These are phyloP conservation scores for Blastobotrys arbuscula DNA, from an alignment of 1,139 yeast species.

Conservation along the genomic window DNA sequence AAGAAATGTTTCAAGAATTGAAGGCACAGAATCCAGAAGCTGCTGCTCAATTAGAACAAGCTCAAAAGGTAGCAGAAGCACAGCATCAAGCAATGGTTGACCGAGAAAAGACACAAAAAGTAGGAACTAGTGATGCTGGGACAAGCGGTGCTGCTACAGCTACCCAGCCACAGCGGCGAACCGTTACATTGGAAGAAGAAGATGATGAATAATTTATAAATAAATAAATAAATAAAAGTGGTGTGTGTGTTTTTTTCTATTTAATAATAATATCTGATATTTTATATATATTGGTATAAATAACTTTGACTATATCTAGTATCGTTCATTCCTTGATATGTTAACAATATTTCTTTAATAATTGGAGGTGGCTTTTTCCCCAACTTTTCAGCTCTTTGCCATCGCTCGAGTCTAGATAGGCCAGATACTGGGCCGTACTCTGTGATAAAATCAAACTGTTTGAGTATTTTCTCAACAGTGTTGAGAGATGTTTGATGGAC, in stretches of 20 bases:
- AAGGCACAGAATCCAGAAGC: conserved; percentile 1
- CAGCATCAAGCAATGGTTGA: neutral
- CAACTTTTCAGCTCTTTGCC: conserved; percentile 87
- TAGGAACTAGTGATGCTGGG: neutral
- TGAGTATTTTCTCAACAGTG: conserved; percentile 31
- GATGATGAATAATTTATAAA: conserved; percentile 9
- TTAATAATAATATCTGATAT: neutral
- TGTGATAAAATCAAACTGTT: conserved; percentile 33
- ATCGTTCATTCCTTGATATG: conserved; percentile 21
- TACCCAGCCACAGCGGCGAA: conserved; percentile 8
- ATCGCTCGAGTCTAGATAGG: conserved; percentile 43
- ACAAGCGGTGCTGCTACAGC: neutral
- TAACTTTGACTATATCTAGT: conserved; percentile 21
- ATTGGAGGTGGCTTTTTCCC: conserved; percentile 45
- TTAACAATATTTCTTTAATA: conserved; percentile 28
- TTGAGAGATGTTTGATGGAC: conserved; percentile 31
- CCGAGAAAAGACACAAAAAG: neutral
- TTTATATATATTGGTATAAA: conserved; percentile 20
- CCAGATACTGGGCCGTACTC: conserved; percentile 39
- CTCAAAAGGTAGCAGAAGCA: neutral
- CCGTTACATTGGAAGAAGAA: conserved; percentile 20
- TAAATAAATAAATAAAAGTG: neutral
- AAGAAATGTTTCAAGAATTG: conserved; percentile 12
- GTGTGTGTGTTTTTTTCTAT: neutral
- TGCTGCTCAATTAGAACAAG: conserved; percentile 1